phyloP scores from a whole-genome alignment of 1,139 yeast genomes.

The Trichomonascaceae sp. region DNA sequence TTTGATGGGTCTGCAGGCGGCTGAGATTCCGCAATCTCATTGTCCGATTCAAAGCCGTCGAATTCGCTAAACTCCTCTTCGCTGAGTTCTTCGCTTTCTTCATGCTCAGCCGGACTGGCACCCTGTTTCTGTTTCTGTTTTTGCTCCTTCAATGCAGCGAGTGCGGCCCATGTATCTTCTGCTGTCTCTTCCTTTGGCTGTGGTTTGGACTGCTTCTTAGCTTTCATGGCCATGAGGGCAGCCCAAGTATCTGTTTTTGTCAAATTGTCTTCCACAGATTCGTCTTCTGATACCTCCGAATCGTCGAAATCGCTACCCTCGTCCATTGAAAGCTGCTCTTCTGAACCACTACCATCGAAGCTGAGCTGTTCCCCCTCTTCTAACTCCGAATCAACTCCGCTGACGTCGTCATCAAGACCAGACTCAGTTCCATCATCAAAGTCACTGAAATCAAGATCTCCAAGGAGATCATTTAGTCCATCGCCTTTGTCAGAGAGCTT shows the following conservation, averaged over 20 bases:
- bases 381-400: constrained; percentile 3
- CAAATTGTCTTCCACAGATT: constrained; percentile 9
- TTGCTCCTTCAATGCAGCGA: constrained; percentile 8
- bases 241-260: constrained; percentile 28
- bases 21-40: too few relatives aligned
- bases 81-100: constrained; percentile 11
- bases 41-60: too few relatives aligned
- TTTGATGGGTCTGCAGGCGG: background rate
- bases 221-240: constrained; percentile 33
- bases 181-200: constrained; percentile 7
- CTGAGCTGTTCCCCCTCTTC: constrained; percentile 1
- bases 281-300: constrained; percentile 14
- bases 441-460: constrained; percentile 54
- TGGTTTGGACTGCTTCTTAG: constrained; percentile 10
- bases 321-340: constrained; percentile 15
- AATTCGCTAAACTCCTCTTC: too few relatives aligned
- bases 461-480: constrained; percentile 57
- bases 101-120: constrained; percentile 1
- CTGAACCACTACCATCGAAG: constrained; percentile 4
- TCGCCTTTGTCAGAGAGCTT: constrained; percentile 37
- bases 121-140: too few relatives aligned
- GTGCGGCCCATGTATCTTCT: constrained; percentile 10
- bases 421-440: constrained; percentile 29
- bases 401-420: constrained; percentile 14
- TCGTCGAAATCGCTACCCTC: constrained; percentile 12